These are phyloP conservation scores for Triticum aestivum DNA, from an alignment of 176 grass and related monocot genomes.

Conservation along the genomic window DNA sequence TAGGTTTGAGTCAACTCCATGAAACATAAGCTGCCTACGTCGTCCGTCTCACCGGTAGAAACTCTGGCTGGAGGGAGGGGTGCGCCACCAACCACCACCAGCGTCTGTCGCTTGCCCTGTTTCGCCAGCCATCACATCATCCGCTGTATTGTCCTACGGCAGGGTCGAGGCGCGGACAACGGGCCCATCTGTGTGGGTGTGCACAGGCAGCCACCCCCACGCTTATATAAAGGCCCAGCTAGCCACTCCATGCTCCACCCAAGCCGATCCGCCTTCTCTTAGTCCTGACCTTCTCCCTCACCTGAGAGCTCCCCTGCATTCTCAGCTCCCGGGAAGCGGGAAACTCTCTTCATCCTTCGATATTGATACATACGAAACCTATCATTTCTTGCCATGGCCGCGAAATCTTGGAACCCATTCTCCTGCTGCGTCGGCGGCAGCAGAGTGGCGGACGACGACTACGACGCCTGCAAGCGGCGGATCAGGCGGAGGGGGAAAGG, in stretches of 20 bases:
- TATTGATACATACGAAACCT: too few species aligned
- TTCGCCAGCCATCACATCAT: slow-evolving; percentile 29
- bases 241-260: too few species aligned
- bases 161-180: neutral
- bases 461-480: neutral
- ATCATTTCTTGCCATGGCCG: neutral
- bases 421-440: slow-evolving; percentile 35
- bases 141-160: slow-evolving; percentile 19
- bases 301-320: neutral
- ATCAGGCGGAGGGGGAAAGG: slow-evolving; percentile 18
- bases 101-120: slow-evolving; percentile 13
- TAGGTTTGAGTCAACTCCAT: neutral
- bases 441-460: neutral
- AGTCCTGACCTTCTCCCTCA: too few species aligned
- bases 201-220: neutral
- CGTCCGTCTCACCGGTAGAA: neutral
- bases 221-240: too few species aligned
- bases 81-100: neutral
- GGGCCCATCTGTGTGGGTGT: slow-evolving; percentile 12
- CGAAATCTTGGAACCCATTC: neutral
- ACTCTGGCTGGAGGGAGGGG: neutral
- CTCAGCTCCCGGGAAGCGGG: neutral
- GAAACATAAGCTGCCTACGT: too few species aligned
- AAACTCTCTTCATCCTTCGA: too few species aligned
- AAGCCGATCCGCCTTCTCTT: too few species aligned